Conservation (phyloP, 2,329 filamentous ascomycete genomes). For the Orbilia javanica region DNA sequence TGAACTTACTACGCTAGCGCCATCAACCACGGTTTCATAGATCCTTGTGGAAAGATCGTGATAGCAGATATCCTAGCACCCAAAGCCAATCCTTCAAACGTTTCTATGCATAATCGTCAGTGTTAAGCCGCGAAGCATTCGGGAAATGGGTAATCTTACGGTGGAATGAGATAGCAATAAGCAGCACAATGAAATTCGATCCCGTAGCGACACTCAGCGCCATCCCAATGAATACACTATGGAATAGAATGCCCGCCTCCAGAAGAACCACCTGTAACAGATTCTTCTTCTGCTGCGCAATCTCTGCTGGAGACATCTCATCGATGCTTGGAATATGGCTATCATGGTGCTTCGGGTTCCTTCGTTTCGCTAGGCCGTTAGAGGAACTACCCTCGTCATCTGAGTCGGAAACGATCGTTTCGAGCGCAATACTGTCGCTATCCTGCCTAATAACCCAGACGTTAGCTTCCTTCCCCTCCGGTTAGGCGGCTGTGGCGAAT, state of each 20-base stretch:
- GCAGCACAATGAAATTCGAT: conserved; percentile 81
- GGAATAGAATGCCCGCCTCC: conserved; percentile 86
- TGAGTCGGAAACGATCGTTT: conserved; percentile 41
- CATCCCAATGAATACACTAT: conserved; percentile 82
- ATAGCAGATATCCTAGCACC: conserved; percentile 87
- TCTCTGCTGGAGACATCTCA: conserved; percentile 39
- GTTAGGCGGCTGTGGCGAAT: not conserved
- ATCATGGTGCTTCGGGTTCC: conserved; percentile 20
- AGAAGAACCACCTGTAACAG: conserved; percentile 82
- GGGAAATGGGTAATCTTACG: conserved; percentile 18
- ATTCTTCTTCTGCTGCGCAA: conserved; percentile 60
- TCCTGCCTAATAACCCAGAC: conserved; percentile 1
- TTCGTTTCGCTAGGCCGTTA: conserved; percentile 26
- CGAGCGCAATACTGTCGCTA: conserved; percentile 43
- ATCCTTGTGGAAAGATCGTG: conserved; percentile 75
- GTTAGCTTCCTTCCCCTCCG: not conserved
- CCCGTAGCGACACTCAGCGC: conserved; percentile 84
- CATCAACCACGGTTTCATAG: conserved; percentile 75
- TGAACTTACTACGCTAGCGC: conserved; percentile 60
- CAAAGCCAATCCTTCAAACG: conserved; percentile 87
- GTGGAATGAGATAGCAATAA: conserved; percentile 84
- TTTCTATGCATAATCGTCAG: conserved; percentile 67
- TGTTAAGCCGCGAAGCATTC: not conserved
- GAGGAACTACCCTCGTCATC: conserved; percentile 50
- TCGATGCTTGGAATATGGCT: not conserved